phyloP scores from a whole-genome alignment of 768 basidiomycete species.

The Cystobasidium tubakii region DNA sequence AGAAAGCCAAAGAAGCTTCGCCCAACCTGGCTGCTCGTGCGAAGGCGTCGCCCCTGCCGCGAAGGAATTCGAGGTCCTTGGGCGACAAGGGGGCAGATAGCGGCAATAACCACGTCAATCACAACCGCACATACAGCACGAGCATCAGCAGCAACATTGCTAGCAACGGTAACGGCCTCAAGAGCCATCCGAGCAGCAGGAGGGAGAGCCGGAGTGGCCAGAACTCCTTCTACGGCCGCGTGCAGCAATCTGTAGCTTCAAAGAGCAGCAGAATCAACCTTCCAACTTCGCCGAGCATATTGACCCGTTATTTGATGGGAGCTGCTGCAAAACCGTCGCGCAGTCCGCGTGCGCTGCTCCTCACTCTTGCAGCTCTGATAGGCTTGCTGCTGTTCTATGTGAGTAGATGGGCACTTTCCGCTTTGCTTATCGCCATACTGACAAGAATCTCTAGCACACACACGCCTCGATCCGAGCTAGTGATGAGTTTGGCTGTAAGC shows the following conservation, averaged over 20 bases:
- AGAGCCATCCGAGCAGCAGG: background rate
- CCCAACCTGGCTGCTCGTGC: background rate
- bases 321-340: background rate
- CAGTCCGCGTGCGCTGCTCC: background rate
- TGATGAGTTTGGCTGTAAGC: constrained; percentile 15
- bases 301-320: background rate
- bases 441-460: background rate
- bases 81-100: background rate
- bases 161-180: background rate
- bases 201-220: background rate
- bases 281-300: background rate
- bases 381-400: constrained; percentile 9
- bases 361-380: background rate
- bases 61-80: background rate
- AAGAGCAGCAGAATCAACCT: background rate
- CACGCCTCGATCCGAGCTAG: background rate
- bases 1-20: background rate
- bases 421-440: background rate
- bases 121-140: background rate
- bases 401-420: background rate
- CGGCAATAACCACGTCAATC: background rate
- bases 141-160: background rate
- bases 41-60: constrained; percentile 2
- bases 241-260: background rate
- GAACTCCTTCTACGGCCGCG: background rate